A percentile compares a stretch with the other conserved stretches of the same genome.
Conservation (phyloP, 2,329 filamentous ascomycete genomes). For the Xylaria multiplex region DNA sequence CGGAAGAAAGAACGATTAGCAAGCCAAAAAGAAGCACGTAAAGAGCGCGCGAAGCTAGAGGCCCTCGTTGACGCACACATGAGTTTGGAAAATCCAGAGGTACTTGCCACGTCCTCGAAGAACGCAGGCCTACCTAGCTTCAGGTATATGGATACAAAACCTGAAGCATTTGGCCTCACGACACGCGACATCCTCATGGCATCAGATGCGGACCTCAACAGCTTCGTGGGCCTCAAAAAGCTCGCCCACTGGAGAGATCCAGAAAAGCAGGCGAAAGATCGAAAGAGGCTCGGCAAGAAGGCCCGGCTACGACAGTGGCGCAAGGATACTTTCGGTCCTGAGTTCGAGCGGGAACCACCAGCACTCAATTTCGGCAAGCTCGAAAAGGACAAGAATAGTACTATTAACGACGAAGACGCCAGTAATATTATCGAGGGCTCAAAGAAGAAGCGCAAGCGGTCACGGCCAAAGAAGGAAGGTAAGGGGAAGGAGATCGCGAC, state of each 20-base stretch:
- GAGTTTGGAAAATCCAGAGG: constrained; percentile 74
- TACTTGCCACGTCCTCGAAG: constrained; percentile 53
- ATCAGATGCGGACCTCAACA: constrained; percentile 84
- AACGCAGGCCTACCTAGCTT: constrained; percentile 63
- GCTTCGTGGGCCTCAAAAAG: constrained; percentile 94
- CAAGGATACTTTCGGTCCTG: constrained; percentile 68
- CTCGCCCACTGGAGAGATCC: constrained; percentile 87
- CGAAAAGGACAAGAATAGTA: constrained; percentile 39
- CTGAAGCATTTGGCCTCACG: constrained; percentile 88
- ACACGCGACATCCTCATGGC: constrained; percentile 89
- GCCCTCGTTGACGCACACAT: constrained; percentile 85
- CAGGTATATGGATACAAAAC: constrained; percentile 94
- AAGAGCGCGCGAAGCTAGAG: constrained; percentile 85
- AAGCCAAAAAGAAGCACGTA: constrained; percentile 76
- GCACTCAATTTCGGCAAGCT: constrained; percentile 65
- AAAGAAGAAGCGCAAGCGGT: constrained; percentile 51
- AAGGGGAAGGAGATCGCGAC: constrained; percentile 31
- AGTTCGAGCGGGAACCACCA: constrained; percentile 66
- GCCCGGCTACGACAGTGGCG: constrained; percentile 88
- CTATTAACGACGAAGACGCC: constrained; percentile 33
- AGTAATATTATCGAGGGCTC: constrained; percentile 51
- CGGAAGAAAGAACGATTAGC: constrained; percentile 67
- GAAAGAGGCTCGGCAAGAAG: constrained; percentile 92
- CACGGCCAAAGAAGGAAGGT: constrained; percentile 43
- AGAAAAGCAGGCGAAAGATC: constrained; percentile 89